phyloP scores from a whole-genome alignment of 306 rosid species.

The Ziziphus jujuba region DNA sequence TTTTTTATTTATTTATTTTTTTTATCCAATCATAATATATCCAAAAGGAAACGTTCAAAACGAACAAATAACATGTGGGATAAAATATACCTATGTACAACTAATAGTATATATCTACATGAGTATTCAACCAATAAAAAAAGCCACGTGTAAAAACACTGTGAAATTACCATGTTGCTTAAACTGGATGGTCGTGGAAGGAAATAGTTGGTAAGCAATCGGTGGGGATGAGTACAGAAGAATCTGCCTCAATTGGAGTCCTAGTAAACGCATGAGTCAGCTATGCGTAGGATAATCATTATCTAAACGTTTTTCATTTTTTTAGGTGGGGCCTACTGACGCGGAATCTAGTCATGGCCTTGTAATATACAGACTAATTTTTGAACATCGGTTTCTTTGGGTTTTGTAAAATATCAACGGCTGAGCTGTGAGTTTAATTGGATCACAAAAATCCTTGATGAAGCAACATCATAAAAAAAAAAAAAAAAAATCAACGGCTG shows the following conservation, averaged over 20 bases:
- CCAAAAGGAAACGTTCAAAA: conserved; percentile 24
- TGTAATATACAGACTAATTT: neutral
- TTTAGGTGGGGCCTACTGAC: conserved; percentile 19
- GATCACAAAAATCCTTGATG: no score
- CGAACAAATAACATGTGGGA: neutral
- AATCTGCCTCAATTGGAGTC: neutral
- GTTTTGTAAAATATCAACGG: no score
- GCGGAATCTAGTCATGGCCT: conserved; percentile 43
- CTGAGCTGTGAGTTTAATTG: no score
- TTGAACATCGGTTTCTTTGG: no score
- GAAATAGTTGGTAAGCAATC: neutral
- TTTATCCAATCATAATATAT: neutral
- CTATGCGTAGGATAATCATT: conserved; percentile 23
- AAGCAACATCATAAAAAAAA: no score
- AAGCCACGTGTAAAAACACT: neutral
- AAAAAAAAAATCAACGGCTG: no score
- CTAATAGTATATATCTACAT: neutral
- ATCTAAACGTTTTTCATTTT: neutral
- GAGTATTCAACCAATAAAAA: neutral
- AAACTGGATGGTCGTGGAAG: neutral
- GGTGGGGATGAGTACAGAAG: neutral
- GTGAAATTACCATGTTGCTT: no score
- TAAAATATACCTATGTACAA: neutral
- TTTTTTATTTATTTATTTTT: no score
- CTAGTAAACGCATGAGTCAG: conserved; percentile 25